Evolutionary conservation across 2,329 filamentous ascomycete genomes (phyloP).

Genomic region (Coniella vitis): DNA sequence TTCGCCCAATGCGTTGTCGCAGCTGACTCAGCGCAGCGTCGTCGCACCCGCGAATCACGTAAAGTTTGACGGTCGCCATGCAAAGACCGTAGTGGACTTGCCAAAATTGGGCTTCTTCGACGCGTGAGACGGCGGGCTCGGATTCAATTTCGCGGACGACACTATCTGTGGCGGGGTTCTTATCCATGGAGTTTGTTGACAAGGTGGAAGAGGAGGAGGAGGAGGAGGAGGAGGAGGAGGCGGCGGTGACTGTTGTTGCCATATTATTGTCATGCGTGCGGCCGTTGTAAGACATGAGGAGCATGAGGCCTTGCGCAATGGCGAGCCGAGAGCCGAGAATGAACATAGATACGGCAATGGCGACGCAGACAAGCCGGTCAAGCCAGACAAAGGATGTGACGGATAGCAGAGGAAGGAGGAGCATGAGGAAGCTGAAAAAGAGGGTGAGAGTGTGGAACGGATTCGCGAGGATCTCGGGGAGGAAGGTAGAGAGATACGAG

Average conservation of each 20-base stretch:
- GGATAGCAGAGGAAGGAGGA: constrained; percentile 74
- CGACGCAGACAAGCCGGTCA: constrained; percentile 72
- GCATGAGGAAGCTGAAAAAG: constrained; percentile 66
- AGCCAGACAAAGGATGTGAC: constrained; percentile 77
- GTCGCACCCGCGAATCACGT: constrained; percentile 56
- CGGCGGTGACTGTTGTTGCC: too few species aligned
- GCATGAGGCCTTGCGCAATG: constrained; percentile 81
- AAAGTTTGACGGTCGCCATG: constrained; percentile 87
- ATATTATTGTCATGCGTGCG: constrained; percentile 15
- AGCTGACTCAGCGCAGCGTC: constrained; percentile 67
- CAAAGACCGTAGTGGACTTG: constrained; percentile 96
- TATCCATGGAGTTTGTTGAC: constrained; percentile 21
- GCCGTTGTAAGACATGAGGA: constrained; percentile 80
- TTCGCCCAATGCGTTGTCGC: constrained; percentile 65
- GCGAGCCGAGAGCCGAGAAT: constrained; percentile 76
- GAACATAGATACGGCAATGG: constrained; percentile 85
- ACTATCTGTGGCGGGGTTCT: constrained; percentile 44
- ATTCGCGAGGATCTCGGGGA: constrained; percentile 85
- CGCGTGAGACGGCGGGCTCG: constrained; percentile 65
- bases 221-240: too few species aligned
- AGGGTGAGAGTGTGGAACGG: constrained; percentile 93
- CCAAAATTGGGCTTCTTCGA: constrained; percentile 95
- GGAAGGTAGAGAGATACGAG: constrained; percentile 58
- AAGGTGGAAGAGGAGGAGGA: too few species aligned
- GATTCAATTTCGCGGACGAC: constrained; percentile 81